A percentile compares a stretch with the other conserved stretches of the same genome.
phyloP scores from a whole-genome alignment of 768 basidiomycete genomes.

The Agaricus subrufescens region DNA sequence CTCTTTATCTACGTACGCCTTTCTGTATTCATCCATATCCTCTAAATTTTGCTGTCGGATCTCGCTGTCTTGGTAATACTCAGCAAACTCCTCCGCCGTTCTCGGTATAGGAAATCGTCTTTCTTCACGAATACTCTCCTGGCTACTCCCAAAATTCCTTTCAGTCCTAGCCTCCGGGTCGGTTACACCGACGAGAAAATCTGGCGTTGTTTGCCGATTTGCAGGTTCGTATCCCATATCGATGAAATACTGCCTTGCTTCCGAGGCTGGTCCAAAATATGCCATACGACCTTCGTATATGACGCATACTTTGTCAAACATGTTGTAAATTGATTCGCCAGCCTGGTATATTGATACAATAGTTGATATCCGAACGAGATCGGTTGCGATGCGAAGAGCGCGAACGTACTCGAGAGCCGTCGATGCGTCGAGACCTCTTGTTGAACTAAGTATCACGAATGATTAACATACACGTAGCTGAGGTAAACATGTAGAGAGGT shows the following conservation, averaged over 20 bases:
- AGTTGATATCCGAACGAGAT: constrained; percentile 48
- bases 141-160: constrained; percentile 19
- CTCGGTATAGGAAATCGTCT: constrained; percentile 18
- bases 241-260: constrained; percentile 71
- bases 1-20: constrained; percentile 37
- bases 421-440: constrained; percentile 60
- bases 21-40: constrained; percentile 46
- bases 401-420: constrained; percentile 73
- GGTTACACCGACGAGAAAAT: constrained; percentile 59
- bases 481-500: not conserved
- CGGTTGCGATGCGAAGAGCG: constrained; percentile 60
- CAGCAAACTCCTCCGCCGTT: constrained; percentile 47
- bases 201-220: constrained; percentile 60
- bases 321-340: constrained; percentile 57
- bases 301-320: constrained; percentile 72
- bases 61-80: constrained; percentile 22
- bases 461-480: not conserved
- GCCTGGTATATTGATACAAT: constrained; percentile 86
- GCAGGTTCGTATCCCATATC: constrained; percentile 59
- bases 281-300: constrained; percentile 72
- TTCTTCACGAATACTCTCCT: constrained; percentile 8
- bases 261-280: constrained; percentile 67
- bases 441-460: constrained; percentile 45
- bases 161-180: constrained; percentile 51
- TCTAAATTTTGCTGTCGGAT: constrained; percentile 17